Conservation (phyloP, 176 grass and related monocot species). For the Saccharum spontaneum region DNA sequence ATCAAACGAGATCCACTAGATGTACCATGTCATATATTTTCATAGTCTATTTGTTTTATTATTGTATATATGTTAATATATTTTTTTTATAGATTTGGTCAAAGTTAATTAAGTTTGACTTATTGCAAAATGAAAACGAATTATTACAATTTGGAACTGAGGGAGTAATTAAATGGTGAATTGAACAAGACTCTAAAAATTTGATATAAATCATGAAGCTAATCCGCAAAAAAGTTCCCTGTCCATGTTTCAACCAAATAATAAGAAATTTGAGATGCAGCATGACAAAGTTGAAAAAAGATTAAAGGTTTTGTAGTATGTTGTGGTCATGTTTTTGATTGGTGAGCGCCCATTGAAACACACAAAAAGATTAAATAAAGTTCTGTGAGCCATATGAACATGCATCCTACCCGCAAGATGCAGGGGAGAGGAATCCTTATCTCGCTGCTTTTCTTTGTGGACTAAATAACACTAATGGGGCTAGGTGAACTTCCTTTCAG, state of each 20-base stretch:
- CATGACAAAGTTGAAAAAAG: too few relatives aligned
- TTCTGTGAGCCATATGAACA: background rate
- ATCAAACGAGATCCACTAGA: background rate
- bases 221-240: too few relatives aligned
- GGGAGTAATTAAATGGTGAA: too few relatives aligned
- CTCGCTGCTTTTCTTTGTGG: background rate
- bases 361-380: background rate
- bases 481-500: constrained; percentile 1
- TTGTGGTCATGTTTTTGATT: too few relatives aligned
- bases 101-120: too few relatives aligned
- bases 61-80: background rate
- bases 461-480: background rate
- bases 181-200: too few relatives aligned
- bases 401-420: background rate
- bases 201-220: too few relatives aligned
- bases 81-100: background rate
- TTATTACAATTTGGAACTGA: too few relatives aligned
- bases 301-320: too few relatives aligned
- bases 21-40: background rate
- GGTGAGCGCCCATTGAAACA: background rate
- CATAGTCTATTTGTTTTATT: background rate
- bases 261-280: too few relatives aligned
- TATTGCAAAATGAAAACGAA: too few relatives aligned
- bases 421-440: background rate
- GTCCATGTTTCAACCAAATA: too few relatives aligned